Base-by-base conservation (phyloP, 1,284 basidiomycete genomes). In the Ustilago bromivora region DNA sequence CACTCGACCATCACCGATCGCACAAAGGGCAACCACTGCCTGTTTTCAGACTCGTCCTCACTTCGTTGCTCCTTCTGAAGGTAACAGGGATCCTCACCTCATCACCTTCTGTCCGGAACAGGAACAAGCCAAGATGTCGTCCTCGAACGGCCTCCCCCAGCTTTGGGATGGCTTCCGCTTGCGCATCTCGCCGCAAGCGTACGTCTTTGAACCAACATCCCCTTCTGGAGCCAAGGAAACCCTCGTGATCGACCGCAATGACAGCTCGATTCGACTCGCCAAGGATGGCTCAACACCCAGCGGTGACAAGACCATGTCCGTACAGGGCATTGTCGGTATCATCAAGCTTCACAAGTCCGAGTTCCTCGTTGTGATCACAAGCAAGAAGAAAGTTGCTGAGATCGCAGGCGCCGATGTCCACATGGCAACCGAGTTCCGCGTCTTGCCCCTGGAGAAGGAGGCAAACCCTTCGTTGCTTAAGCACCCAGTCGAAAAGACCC, bases 301-400 rank as follows among this genome's bases (percentile, higher is more conserved):
- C 28, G 61, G 56, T 17, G 76, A 71, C 64, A 82, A 78, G 76
- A 61, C 70, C 63, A 80, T 75, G 61, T 53, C 66, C 12, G 69
- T 78, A 7, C 72, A 79, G 31, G 82, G 81, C 23, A 82, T 86
- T 47, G 71, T 84, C 32, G 83, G 84, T 54, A 67, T 82, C 65
- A 79, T 84, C 71, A 77, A 74, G 59, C 77, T 85, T 35, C 81
- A 81, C 65, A 81, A 65, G 35, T 79, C 76, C 55, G 96, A 98
- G 87, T 98, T 97, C 87, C 88, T 99, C 58, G 90, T 99, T 72
- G 90, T 98, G 58, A 90, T 98, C 79, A 97, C 94, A 56, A 92
- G 91, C 55, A 91, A 95, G 65, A 92, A 92, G 78, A 91, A 92
- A 43, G 91, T 91, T 69, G 93, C 93, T 28, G 90, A 91, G 66